phyloP scores from a whole-genome alignment of 441 rosid genomes.

The Breynia disticha region DNA sequence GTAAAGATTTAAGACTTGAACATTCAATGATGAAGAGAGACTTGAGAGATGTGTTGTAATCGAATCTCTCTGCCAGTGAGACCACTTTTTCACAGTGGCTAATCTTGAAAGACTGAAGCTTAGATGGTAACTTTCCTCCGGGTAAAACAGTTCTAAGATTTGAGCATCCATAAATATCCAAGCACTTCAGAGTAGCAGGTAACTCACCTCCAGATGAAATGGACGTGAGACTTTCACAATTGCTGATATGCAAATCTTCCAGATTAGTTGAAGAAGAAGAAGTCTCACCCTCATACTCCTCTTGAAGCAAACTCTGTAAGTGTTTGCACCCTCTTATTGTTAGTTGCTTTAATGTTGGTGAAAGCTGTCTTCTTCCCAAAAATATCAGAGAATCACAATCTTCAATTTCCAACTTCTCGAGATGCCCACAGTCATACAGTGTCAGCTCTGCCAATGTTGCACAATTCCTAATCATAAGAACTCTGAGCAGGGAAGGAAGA shows the following conservation, averaged over 20 bases:
- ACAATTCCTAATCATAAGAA: conserved; percentile 3
- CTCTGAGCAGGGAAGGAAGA: conserved; percentile 7
- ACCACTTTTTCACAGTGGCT: not conserved
- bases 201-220: no score
- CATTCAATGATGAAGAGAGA: not conserved
- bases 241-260: not conserved
- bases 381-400: conserved; percentile 8
- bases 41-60: not conserved
- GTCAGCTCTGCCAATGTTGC: not conserved
- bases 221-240: not conserved
- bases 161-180: not conserved
- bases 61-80: conserved; percentile 4
- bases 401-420: conserved; percentile 7
- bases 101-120: not conserved
- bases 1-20: conserved; percentile 8
- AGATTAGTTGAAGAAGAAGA: not conserved
- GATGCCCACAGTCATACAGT: not conserved
- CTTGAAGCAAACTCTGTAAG: conserved; percentile 6
- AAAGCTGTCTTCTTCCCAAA: conserved; percentile 3
- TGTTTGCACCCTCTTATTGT: conserved; percentile 5
- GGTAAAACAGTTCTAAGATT: not conserved
- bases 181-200: no score
- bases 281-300: not conserved
- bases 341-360: conserved; percentile 5
- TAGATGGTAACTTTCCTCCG: not conserved